Base-by-base conservation (phyloP, 192 early-diverging fungal genomes). In the Radiomyces spectabilis region DNA sequence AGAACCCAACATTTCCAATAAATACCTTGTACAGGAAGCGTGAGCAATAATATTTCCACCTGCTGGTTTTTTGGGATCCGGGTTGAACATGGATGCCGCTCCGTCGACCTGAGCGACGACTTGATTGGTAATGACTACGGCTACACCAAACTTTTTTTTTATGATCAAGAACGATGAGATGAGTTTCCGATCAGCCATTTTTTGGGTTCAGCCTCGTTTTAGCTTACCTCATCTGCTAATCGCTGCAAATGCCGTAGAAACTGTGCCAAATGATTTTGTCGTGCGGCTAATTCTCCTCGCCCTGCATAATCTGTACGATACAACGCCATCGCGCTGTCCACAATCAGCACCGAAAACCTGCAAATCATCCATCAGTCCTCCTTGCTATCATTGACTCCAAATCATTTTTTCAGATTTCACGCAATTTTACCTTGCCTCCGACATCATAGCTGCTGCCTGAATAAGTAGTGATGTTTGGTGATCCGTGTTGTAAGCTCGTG, bases 1-100 rank as follows among this genome's bases (percentile, higher is more conserved):
- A n/a, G n/a, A n/a, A n/a, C n/a, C n/a, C n/a, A n/a, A n/a, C n/a
- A n/a, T 10, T 33, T 45, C 27, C 5, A 29, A 31, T 3, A 30
- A 38, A 46, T 77, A 92, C 86, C 95, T 81, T 21, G 94, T 98
- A 8, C 93, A 95, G 21, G 92, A 95, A 8, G 95, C 78, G 51
- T 98, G 96, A 0, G 96, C 94, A 65, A 97, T 95, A 33, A 98
- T 95, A 67, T 98, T 93, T 52, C 94, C 96, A 42, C 96, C 96
- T 54, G 94, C 94, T 3, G 96, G 96, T 55, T 98, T 98, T 63
- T 94, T 95, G 12, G 86, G 87, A 55, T 94, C 89, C 10, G 85
- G 70, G 24, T 82, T 85, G 75, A 95, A 96, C 84, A 92, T 91
- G 21, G 84, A 71, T 53, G 79, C 78, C 13, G 69, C 80, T 40